Evolutionary conservation across 2,329 filamentous ascomycete species (phyloP), one percentile per base, ranked within the genome.

Genomic region (Penicillium griseofulvum): DNA sequence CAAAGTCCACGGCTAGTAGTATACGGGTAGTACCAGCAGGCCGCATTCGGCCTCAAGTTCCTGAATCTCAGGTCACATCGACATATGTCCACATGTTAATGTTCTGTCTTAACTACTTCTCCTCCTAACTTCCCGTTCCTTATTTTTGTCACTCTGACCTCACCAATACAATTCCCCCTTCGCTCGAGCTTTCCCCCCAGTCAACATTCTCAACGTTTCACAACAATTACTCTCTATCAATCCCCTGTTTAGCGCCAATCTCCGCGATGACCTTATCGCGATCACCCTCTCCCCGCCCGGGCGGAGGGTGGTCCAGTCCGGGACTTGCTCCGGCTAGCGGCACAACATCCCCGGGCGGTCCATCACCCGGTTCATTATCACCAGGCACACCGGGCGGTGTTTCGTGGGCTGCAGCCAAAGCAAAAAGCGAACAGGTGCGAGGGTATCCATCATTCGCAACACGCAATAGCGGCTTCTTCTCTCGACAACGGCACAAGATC

Each of bases 251-350:
- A 37, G 43, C 36, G 55, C 73, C 83, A 80, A 83, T 68, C 86
- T 81, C 49, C 81, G 84, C 65, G 67, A 96, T 96, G 92, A 89
- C 89, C 64, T 78, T 93, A 60, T 94, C 91, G 64, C 86, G 91
- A 76, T 95, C 90, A 70, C 90, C 92, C 48, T 96, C 91, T 53
- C 93, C 92, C 59, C 83, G 86, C 60, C 88, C 86, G 58, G 88
- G 89, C 67, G 91, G 90, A 70, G 91, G 91, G 65, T 97, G 93
- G 92, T 86, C 90, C 54, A 94, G 88, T 75, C 91, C 89, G 53
- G 90, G 87, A 61, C 81, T 90, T 69, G 88, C 85, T 68, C 86
- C 88, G 57, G 86, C 84, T 55, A 90, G 87, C 71, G 87, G 87
- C 58, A 82, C 83, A 63, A 84, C 85, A 36, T 91, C 86, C 70